These are phyloP conservation scores for Diaporthe velutina DNA, from an alignment of 2,329 filamentous ascomycete genomes.

Conservation along the genomic window DNA sequence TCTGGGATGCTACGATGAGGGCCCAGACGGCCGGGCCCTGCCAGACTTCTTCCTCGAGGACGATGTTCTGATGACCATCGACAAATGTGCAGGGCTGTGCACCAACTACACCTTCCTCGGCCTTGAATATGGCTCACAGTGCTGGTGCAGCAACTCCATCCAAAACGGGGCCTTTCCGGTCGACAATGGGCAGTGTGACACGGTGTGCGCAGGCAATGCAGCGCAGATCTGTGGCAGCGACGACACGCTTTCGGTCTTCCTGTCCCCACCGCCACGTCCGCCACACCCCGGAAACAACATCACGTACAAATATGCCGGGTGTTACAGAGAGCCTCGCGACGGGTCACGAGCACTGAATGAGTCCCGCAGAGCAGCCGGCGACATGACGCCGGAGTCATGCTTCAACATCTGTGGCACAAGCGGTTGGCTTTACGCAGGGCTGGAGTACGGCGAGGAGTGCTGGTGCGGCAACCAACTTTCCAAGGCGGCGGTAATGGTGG, in stretches of 20 bases:
- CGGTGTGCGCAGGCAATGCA: slow-evolving; percentile 42
- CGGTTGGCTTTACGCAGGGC: slow-evolving; percentile 1
- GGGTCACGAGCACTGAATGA: not conserved
- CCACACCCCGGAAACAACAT: not conserved
- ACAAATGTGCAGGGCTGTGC: slow-evolving; percentile 51
- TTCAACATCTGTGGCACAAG: slow-evolving; percentile 19
- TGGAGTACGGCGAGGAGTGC: slow-evolving; percentile 28
- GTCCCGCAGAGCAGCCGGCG: not conserved
- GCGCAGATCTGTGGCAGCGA: slow-evolving; percentile 44
- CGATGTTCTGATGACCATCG: slow-evolving; percentile 51
- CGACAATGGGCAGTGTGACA: slow-evolving; percentile 42
- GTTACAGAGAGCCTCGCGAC: slow-evolving; percentile 10
- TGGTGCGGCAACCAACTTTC: slow-evolving; percentile 9
- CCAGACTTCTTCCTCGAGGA: not conserved
- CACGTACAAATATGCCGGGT: not conserved
- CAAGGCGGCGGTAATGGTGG: not conserved
- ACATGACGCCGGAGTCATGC: slow-evolving; percentile 12
- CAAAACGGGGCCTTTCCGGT: slow-evolving; percentile 36
- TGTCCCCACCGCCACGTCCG: not conserved
- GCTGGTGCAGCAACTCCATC: slow-evolving; percentile 47
- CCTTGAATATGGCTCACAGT: slow-evolving; percentile 52
- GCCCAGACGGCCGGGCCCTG: slow-evolving; percentile 6
- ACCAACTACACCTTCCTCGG: slow-evolving; percentile 52
- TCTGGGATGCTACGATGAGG: slow-evolving; percentile 21
- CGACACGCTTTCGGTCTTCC: slow-evolving; percentile 42